Evolutionary conservation across 106 monocot genomes (phyloP), one percentile per base, ranked within the genome.

Genomic region (Chionographis japonica): DNA sequence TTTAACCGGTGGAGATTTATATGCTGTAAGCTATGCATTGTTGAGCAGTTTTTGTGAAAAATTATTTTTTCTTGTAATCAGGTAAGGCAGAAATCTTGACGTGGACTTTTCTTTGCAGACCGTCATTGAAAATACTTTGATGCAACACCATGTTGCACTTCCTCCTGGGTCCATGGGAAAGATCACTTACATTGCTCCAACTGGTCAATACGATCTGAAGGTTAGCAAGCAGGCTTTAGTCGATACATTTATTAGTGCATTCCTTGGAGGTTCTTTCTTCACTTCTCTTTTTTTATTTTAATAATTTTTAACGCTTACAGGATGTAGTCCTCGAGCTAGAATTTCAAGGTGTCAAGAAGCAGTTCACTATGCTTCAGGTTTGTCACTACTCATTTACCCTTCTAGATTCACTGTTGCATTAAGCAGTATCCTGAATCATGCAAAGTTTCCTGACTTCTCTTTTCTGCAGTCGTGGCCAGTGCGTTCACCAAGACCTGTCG

Each of bases 111-210:
- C 50, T 51, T 61, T 89, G 60, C 79, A 98, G 97, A 81, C 77
- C 52, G 89, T 98, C 51, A 67, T 70, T 85, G 97, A 98, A 77
- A 98, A 98, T 50, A 90, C 97, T 37, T 84, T 98, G 81, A 85
- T 98, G 97, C 60, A 92, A 52, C 97, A 98, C 62, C 65, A 77
- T 77, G 90, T 92, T 66, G 84, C 97, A 6, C 82, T 98, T 72
- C 98, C 98, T 54, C 93, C 98, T 56, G 98, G 98, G 64, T 77
- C 98, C 27, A 98, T 98, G 98, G 93, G 97, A 61, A 98, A 93
- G 75, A 73, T 98, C 36, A 63, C 78, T 56, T 93, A 83, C 61
- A 63, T 98, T 66, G 98, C 98, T 8, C 85, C 93, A 57, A 68
- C 90, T 77, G 98, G 98, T 79, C 93, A 98, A 68, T 98, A 98